Conservation (phyloP, 495 filamentous ascomycete genomes). For the Pyrenula aspistea region DNA sequence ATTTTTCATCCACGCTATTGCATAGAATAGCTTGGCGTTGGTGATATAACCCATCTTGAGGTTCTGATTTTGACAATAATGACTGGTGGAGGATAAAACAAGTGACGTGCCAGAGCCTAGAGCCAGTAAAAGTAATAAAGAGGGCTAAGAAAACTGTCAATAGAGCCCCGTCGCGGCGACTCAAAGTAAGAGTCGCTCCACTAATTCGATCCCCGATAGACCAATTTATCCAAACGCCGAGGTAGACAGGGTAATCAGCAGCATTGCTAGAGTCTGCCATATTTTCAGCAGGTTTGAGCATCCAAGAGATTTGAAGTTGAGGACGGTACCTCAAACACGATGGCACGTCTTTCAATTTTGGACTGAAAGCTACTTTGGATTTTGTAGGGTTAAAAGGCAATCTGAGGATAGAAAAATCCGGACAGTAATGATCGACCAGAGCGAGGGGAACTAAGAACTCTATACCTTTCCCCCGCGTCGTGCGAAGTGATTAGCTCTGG, state of each 20-base stretch:
- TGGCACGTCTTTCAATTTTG: too few relatives aligned
- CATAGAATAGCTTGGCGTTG: slow-evolving; percentile 6
- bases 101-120: slow-evolving; percentile 13
- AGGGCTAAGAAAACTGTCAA: slow-evolving; percentile 18
- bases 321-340: too few relatives aligned
- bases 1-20: slow-evolving; percentile 13
- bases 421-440: too few relatives aligned
- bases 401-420: too few relatives aligned
- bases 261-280: background rate
- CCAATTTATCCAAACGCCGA: background rate
- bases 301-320: too few relatives aligned
- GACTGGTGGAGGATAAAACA: slow-evolving; percentile 14
- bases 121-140: slow-evolving; percentile 11
- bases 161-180: slow-evolving; percentile 9
- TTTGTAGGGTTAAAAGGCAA: too few relatives aligned
- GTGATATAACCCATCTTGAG: slow-evolving; percentile 10
- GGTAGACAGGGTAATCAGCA: background rate
- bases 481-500: too few relatives aligned
- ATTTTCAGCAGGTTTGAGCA: too few relatives aligned
- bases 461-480: too few relatives aligned
- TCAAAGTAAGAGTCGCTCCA: slow-evolving; percentile 21
- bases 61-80: background rate
- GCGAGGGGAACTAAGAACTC: too few relatives aligned
- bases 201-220: slow-evolving; percentile 3
- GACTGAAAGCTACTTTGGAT: too few relatives aligned